Evolutionary conservation across 306 rosid genomes (phyloP), one percentile per base, ranked within the genome.

Genomic region (Castanospermum australe): DNA sequence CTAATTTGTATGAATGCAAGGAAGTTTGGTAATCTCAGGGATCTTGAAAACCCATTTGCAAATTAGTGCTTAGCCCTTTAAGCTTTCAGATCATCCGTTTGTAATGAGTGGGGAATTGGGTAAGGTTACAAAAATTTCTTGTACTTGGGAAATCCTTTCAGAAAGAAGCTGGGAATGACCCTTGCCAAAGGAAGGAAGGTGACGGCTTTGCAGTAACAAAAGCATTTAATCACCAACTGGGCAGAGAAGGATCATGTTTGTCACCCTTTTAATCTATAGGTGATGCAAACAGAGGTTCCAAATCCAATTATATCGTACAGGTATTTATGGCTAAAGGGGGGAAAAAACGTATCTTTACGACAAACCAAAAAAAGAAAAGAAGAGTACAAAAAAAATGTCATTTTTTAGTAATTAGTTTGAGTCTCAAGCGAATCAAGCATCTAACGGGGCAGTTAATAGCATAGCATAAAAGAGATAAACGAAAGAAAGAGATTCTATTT

Each of bases 1-100:
- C 45, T 65, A 69, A 51, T 67, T 57, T 28, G 28, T 70, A 63
- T 62, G 33, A 33, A 55, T 70, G 66, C 82, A 76, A 70, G 52
- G 15, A 42, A 3, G 63, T 35, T 79, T 64, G 65, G 5, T 61
- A 42, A 24, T 12, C 22, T 75, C 45, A 18, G 21, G 51, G 38
- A 61, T 48, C 69, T 35, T 79, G 59, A 20, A 54, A 36, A 56
- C 5, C 15, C 67, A 38, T 60, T 50, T 48, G 9, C 25, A 42
- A 61, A 25, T 51, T 38, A 70, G 47, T 76, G 55, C 47, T 25
- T 35, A 15, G 20, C 42, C 44, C 6, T 13, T n/a, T n/a, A 14
- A 15, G 17, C n/a, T 48, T 48, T 48, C 14, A 38, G 20, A 35
- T 17, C 5, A 64, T 52, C 33, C 21, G 3, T 10, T 47, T 42